Conservation (phyloP, 2,329 filamentous ascomycete species). For the Fusarium sp. region DNA sequence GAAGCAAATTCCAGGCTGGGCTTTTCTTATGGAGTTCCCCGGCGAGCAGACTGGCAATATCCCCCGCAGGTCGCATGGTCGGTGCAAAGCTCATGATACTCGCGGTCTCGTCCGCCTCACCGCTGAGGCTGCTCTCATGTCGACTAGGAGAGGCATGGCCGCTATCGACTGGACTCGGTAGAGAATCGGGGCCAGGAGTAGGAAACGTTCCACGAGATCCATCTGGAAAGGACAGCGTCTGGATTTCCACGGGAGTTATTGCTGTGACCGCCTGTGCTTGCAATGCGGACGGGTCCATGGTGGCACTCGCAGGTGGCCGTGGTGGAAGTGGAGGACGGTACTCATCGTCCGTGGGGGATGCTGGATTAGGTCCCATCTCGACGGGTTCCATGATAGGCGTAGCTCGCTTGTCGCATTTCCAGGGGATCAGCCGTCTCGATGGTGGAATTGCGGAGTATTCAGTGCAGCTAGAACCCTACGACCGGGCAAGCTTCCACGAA, state of each 20-base stretch:
- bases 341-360: conserved; percentile 50
- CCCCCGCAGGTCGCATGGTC: conserved; percentile 68
- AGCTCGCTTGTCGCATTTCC: conserved; percentile 44
- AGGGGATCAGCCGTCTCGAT: conserved; percentile 10
- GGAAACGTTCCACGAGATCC: conserved; percentile 70
- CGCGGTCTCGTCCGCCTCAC: conserved; percentile 67
- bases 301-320: conserved; percentile 52
- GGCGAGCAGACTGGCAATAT: conserved; percentile 82
- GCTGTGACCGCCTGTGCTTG: conserved; percentile 81
- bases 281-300: conserved; percentile 52
- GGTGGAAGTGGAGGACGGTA: conserved; percentile 65
- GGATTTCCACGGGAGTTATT: conserved; percentile 80
- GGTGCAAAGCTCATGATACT: conserved; percentile 73
- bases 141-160: conserved; percentile 52
- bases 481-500: conserved; percentile 22
- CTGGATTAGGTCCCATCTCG: conserved; percentile 45
- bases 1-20: conserved; percentile 72
- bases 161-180: conserved; percentile 52
- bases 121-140: conserved; percentile 44
- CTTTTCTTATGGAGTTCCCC: conserved; percentile 72
- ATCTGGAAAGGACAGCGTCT: conserved; percentile 76
- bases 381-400: conserved; percentile 28
- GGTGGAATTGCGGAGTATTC: not conserved
- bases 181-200: conserved; percentile 48
- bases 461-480: conserved; percentile 19